Evolutionary conservation across 441 rosid species (phyloP), one percentile per base, ranked within the genome.

Genomic region (Pelargonium fulgidum): DNA sequence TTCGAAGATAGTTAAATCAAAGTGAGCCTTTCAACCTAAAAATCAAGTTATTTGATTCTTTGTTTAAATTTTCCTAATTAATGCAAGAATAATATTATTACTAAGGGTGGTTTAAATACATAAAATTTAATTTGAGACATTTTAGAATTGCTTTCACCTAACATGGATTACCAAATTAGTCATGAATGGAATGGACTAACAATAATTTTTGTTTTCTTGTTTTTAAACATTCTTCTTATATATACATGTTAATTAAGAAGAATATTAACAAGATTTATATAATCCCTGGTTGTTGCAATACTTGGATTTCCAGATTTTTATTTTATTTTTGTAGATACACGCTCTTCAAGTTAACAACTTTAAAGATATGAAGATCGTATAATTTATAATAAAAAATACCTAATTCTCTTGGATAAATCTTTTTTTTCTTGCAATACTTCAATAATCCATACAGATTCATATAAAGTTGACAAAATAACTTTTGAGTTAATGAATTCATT

Each of bases 71-170:
- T 9, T 29, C 0, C 36, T 29, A 29, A 47, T 47, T 47, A 47
- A 47, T 3, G 16, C 16, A 45, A 13, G 58, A 50, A 50, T 1
- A 50, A 50, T n/a, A 52, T 52, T 52, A 52, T 52, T 14, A 14
- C 16, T 29, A 29, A 29, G 36, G 36, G 36, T 29, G 2, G 36
- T 29, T 29, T 29, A 29, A 29, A 2, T 29, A 29, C 36, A 52
- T 52, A n/a, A n/a, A 52, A 52, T 52, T 52, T 52, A 8, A n/a
- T 14, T 14, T 14, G 59, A n/a, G 7, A 14, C 59, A 52, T 52
- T 52, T 52, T 4, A 52, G 59, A 52, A 52, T 52, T 52, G 59
- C 19, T n/a, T 52, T 52, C 59, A 52, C 59, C 59, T 52, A 52
- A 20, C 20, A 52, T 52, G 14, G 19, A 52, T 52, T 52, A 52